Base-by-base conservation (phyloP, 805 yeast species). In the Kuraishia piskuri region DNA sequence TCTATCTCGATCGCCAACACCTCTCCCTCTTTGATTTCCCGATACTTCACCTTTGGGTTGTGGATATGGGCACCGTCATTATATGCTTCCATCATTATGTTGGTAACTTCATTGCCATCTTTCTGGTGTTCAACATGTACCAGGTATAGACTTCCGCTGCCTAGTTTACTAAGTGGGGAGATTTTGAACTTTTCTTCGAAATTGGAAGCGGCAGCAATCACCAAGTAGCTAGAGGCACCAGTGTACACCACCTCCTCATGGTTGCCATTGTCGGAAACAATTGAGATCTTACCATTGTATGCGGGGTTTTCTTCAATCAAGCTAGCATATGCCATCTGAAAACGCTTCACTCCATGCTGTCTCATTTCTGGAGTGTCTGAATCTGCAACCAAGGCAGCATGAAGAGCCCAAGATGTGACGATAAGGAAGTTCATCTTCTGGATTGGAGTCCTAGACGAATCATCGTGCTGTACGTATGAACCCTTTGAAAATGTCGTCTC, bases 361-460 rank as follows among this genome's bases (percentile, higher is more conserved):
- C 90, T 73, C 64, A 86, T 68, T 58, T 84, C 86, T 0, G 84
- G 82, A 0, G 83, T 74, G 58, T 89, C 92, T 52, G 91, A 81
- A 54, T 86, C 86, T 26, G 91, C 91, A 1, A 91, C 90, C 50
- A 91, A 67, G 2, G 90, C 80, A 2, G 97, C 90, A 67, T 91
- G 97, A 57, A 90, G 79, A 0, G 86, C 95, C 88, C 96, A 83
- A 0, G 96, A 87, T 0, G 82, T 74, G 9, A 90, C 95, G 2
- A 88, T 88, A 19, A 78, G 55, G 62, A 83, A 73, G 52, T 62
- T 59, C 7, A 69, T 65, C 19, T 51, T 49, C 0, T 54, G 51
- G 3, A 63, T 51, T 7, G 54, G 40, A 4, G 3, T 31, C 17
- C 14, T 31, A 3, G 8, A 6, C 3, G 17, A 54, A 5, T 45